phyloP scores from a whole-genome alignment of 2,329 filamentous ascomycete genomes.

The Penicillium sp. region DNA sequence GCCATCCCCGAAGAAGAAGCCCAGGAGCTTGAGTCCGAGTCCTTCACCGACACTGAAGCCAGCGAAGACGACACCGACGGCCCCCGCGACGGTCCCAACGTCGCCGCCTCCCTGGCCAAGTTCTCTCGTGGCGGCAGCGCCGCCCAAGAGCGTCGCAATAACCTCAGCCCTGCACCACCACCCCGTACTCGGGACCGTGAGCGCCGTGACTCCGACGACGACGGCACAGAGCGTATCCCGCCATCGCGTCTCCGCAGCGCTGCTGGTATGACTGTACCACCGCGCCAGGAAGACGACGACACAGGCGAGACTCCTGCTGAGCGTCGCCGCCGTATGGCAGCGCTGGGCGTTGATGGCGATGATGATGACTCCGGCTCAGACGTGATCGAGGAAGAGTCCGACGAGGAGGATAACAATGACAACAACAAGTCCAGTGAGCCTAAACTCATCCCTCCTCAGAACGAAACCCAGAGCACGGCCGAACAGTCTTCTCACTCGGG shows the following conservation, averaged over 20 bases:
- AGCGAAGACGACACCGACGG: constrained; percentile 26
- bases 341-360: constrained; percentile 37
- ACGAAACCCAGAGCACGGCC: constrained; percentile 29
- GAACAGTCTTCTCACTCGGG: constrained; percentile 18
- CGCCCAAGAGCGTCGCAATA: constrained; percentile 40
- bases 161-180: constrained; percentile 30
- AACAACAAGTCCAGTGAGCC: constrained; percentile 17
- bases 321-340: constrained; percentile 46
- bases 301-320: constrained; percentile 46
- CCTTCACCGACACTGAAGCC: constrained; percentile 23
- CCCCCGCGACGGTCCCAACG: constrained; percentile 29
- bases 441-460: too few relatives aligned
- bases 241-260: constrained; percentile 36
- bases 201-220: constrained; percentile 42
- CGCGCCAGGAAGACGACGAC: constrained; percentile 33
- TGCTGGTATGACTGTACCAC: constrained; percentile 28
- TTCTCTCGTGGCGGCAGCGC: constrained; percentile 31
- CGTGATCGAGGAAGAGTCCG: constrained; percentile 22
- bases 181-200: constrained; percentile 19
- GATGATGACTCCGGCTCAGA: constrained; percentile 29
- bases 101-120: constrained; percentile 38
- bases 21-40: constrained; percentile 23
- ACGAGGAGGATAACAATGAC: constrained; percentile 23
- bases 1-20: constrained; percentile 16
- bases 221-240: constrained; percentile 43